These are phyloP conservation scores for Centaurea solstitialis DNA, from an alignment of 129 eudicot species.

Conservation along the genomic window DNA sequence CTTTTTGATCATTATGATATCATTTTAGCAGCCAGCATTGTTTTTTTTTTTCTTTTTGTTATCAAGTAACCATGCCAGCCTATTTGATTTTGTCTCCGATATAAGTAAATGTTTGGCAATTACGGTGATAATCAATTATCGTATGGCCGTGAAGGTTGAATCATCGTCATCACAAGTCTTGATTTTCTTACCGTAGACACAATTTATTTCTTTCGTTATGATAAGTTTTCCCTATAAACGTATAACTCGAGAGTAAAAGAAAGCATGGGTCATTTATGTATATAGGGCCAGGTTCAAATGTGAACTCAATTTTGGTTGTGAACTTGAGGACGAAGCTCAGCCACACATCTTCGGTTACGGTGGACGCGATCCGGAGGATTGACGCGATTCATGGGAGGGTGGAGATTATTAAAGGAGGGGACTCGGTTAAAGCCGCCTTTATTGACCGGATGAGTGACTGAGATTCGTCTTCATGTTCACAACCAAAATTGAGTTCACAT, in stretches of 20 bases:
- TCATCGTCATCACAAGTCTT: neutral
- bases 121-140: neutral
- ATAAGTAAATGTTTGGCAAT: too few relatives aligned
- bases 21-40: neutral
- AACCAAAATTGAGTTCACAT: too few relatives aligned
- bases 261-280: neutral
- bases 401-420: too few relatives aligned
- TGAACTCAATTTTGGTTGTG: too few relatives aligned
- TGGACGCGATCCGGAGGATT: too few relatives aligned
- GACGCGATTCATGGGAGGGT: too few relatives aligned
- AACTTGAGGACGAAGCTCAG: too few relatives aligned
- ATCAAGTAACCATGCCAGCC: neutral
- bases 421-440: too few relatives aligned
- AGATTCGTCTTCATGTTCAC: too few relatives aligned
- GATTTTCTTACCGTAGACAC: neutral
- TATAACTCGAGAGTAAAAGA: neutral
- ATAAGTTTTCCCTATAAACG: neutral
- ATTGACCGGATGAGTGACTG: too few relatives aligned
- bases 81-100: neutral
- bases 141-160: neutral
- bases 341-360: too few relatives aligned
- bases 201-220: neutral
- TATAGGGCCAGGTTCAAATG: too few relatives aligned
- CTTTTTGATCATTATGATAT: slow-evolving; percentile 4
- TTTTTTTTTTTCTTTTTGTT: neutral